Evolutionary conservation across 2,329 filamentous ascomycete genomes (phyloP).

Genomic region (Tolypocladium inflatum): DNA sequence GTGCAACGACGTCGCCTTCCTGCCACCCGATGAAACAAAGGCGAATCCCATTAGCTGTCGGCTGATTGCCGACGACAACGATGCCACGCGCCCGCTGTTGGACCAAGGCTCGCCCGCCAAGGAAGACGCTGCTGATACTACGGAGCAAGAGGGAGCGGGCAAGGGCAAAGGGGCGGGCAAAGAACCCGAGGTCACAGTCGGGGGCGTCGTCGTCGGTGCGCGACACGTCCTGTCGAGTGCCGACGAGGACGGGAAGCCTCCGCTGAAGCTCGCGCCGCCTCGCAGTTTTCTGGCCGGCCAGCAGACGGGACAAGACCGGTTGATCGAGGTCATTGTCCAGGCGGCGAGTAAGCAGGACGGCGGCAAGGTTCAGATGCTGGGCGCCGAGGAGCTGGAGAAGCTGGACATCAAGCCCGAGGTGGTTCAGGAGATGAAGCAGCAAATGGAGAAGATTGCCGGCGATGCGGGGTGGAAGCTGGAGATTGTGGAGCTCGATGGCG

Average conservation of each 20-base stretch:
- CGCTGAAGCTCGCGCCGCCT: conserved; percentile 35
- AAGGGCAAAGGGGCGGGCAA: conserved; percentile 3
- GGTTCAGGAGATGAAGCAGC: conserved; percentile 58
- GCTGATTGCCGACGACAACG: conserved; percentile 50
- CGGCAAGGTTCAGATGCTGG: conserved; percentile 50
- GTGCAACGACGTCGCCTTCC: conserved; percentile 79
- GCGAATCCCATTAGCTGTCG: conserved; percentile 71
- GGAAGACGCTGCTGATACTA: conserved; percentile 15
- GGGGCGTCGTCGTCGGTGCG: conserved; percentile 44
- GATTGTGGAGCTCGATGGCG: conserved; percentile 56
- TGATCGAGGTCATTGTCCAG: conserved; percentile 35
- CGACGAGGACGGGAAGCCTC: conserved; percentile 37
- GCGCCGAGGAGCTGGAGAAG: conserved; percentile 57
- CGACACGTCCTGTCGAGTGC: conserved; percentile 36
- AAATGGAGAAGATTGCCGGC: conserved; percentile 59
- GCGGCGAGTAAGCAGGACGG: conserved; percentile 44
- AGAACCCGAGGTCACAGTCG: conserved; percentile 30
- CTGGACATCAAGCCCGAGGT: conserved; percentile 57
- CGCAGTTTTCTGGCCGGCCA: conserved; percentile 25
- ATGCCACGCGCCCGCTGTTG: conserved; percentile 27
- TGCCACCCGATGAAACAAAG: conserved; percentile 67
- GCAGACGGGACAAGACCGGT: conserved; percentile 12
- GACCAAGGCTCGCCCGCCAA: conserved; percentile 23
- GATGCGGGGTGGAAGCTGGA: conserved; percentile 73
- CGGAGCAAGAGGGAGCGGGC: conserved; percentile 2